These are phyloP conservation scores for Solanum raphanifolium DNA, from an alignment of 257 asterid genomes.

Conservation along the genomic window DNA sequence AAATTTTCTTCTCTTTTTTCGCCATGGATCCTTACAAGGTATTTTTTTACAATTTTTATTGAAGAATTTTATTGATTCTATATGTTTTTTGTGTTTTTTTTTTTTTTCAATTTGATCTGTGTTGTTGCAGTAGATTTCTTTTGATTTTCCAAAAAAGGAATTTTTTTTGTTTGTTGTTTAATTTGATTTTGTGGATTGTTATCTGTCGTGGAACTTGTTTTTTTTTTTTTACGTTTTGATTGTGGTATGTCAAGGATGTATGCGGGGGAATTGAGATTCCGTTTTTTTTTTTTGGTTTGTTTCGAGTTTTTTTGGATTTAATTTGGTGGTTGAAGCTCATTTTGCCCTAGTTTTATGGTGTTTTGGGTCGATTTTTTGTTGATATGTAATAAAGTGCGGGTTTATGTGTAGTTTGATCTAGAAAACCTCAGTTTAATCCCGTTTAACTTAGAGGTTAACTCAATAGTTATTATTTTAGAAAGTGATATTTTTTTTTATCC, in stretches of 20 bases:
- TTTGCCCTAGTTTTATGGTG: background rate
- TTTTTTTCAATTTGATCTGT: background rate
- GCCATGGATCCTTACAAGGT: constrained; percentile 81
- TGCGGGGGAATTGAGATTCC: background rate
- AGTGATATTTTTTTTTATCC: no score
- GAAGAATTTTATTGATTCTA: background rate
- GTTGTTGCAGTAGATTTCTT: background rate
- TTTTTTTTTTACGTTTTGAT: background rate
- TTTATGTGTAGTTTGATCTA: background rate
- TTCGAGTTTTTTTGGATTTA: background rate
- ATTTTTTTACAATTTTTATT: background rate
- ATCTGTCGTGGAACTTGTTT: background rate
- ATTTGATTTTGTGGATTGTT: background rate
- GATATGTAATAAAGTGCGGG: background rate
- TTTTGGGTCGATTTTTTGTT: background rate
- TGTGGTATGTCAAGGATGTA: background rate
- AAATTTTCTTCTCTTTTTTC: background rate
- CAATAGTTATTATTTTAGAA: no score
- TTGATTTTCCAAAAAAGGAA: background rate
- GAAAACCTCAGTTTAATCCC: background rate
- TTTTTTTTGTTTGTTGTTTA: background rate
- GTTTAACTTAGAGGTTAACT: no score
- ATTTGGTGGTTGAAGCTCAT: background rate
- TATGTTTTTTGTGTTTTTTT: background rate
- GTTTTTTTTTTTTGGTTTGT: background rate